Percentiles rank a stretch among this genome's conserved stretches.
phyloP scores from a whole-genome alignment of 2,329 filamentous ascomycete species.

The Fusarium kyushuense region DNA sequence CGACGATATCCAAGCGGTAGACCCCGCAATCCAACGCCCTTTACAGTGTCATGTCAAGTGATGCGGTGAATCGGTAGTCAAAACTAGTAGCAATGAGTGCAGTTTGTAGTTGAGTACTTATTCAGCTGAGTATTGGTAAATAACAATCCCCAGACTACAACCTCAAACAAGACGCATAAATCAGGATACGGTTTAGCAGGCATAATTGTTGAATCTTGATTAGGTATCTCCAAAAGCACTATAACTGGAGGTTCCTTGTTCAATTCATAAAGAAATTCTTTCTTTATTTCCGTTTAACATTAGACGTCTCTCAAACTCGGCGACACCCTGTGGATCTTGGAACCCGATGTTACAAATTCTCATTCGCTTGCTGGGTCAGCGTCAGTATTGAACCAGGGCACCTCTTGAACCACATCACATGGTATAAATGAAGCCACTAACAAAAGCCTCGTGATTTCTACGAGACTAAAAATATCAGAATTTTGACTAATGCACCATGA shows the following conservation, averaged over 20 bases:
- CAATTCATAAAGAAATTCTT: too few relatives aligned
- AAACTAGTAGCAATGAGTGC: background rate
- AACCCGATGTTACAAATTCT: accelerated
- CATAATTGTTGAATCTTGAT: background rate
- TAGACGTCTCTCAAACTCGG: background rate
- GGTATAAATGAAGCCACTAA: background rate
- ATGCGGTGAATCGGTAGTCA: background rate
- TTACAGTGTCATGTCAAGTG: conserved; percentile 22
- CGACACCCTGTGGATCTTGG: background rate
- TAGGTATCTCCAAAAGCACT: too few relatives aligned
- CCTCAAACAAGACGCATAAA: background rate
- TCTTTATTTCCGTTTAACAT: too few relatives aligned
- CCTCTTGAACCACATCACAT: background rate
- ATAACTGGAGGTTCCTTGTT: too few relatives aligned
- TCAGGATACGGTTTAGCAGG: background rate
- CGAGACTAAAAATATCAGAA: too few relatives aligned
- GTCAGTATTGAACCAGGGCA: background rate
- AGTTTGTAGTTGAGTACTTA: too few relatives aligned
- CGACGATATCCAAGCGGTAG: conserved; percentile 31
- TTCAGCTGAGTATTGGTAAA: background rate
- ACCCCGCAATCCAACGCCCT: conserved; percentile 30
- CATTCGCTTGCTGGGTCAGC: background rate
- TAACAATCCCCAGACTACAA: background rate
- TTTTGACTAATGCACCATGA: background rate
- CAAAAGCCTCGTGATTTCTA: background rate